Evolutionary conservation across 257 asterid genomes (phyloP).

Genomic region (Ballota nigra): DNA sequence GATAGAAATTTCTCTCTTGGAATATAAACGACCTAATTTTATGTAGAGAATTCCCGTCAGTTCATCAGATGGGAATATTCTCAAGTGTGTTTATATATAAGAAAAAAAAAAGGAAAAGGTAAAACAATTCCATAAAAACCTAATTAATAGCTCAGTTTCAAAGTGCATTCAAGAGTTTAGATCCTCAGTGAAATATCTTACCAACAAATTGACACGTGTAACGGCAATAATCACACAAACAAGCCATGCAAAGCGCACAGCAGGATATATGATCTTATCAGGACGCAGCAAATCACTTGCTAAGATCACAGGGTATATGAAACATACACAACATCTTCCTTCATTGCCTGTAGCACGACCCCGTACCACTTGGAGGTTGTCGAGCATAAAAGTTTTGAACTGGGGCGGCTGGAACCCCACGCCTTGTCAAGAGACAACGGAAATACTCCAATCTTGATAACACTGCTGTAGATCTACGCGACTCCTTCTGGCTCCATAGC

Average conservation of each 20-base stretch:
- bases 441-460: conserved; percentile 69
- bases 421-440: conserved; percentile 78
- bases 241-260: neutral
- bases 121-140: neutral
- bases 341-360: conserved; percentile 82
- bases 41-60: too few relatives aligned
- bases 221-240: neutral
- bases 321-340: neutral
- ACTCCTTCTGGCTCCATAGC: conserved; percentile 59
- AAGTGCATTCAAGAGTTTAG: neutral
- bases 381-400: conserved; percentile 61
- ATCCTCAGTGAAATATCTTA: neutral
- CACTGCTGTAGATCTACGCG: conserved; percentile 36
- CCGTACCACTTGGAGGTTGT: conserved; percentile 60
- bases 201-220: neutral
- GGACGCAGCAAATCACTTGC: neutral
- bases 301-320: neutral
- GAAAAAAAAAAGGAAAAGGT: neutral
- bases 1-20: too few relatives aligned
- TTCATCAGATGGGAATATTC: too few relatives aligned
- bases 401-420: conserved; percentile 88
- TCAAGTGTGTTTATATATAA: too few relatives aligned
- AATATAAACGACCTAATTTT: too few relatives aligned
- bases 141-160: neutral
- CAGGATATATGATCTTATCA: neutral